Conservation (phyloP, 306 rosid species). For the Arachis hypogaea region DNA sequence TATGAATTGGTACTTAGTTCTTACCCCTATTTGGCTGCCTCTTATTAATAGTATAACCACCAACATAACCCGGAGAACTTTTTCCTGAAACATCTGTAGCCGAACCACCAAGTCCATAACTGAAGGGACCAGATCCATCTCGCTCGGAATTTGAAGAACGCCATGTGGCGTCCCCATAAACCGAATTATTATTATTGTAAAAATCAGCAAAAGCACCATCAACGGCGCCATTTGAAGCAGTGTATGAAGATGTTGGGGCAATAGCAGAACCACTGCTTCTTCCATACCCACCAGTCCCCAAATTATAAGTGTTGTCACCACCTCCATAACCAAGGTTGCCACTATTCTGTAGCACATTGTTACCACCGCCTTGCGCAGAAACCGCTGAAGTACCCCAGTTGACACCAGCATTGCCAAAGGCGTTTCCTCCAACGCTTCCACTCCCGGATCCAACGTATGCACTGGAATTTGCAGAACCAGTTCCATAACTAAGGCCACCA, state of each 20-base stretch:
- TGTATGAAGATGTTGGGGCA: conserved; percentile 69
- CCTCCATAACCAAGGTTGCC: conserved; percentile 74
- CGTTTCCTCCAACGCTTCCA: conserved; percentile 69
- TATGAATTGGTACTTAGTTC: conserved; percentile 39
- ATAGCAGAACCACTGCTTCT: conserved; percentile 64
- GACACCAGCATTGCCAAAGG: conserved; percentile 77
- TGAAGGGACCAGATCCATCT: conserved; percentile 83
- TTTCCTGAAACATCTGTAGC: conserved; percentile 80
- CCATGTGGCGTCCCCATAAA: conserved; percentile 88
- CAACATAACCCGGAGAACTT: conserved; percentile 88
- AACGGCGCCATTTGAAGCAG: conserved; percentile 80
- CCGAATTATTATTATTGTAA: conserved; percentile 62
- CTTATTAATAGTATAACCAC: conserved; percentile 92
- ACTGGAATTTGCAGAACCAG: conserved; percentile 68
- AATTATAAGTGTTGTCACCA: conserved; percentile 65
- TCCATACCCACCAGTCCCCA: conserved; percentile 83
- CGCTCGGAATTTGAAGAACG: conserved; percentile 75
- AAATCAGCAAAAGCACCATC: conserved; percentile 80
- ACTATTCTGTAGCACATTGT: conserved; percentile 61
- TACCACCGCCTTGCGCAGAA: conserved; percentile 70
- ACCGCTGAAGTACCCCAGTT: conserved; percentile 75
- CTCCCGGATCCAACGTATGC: conserved; percentile 78
- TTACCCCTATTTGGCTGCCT: conserved; percentile 98
- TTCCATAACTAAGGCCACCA: conserved; percentile 73
- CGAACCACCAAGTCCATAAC: conserved; percentile 80